These are phyloP conservation scores for Talaromyces marneffei DNA, from an alignment of 2,329 filamentous ascomycete genomes.

Conservation along the genomic window DNA sequence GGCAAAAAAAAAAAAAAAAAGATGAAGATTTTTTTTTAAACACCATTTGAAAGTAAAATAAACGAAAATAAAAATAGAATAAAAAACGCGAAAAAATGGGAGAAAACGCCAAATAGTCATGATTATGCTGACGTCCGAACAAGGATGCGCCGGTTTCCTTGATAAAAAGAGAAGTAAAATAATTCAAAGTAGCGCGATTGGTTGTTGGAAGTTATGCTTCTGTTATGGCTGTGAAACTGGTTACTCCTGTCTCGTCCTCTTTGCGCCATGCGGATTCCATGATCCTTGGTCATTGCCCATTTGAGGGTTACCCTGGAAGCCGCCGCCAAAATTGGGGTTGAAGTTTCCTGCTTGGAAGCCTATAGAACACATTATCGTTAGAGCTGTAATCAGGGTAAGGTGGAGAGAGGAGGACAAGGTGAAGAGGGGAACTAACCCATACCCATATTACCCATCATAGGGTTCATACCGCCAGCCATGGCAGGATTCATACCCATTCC, in stretches of 20 bases:
- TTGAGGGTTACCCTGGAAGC: constrained; percentile 58
- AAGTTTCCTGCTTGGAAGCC: constrained; percentile 67
- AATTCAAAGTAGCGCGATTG: neutral
- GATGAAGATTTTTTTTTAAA: neutral
- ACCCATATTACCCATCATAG: constrained; percentile 50
- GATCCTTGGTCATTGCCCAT: constrained; percentile 49
- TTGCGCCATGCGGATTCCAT: constrained; percentile 77
- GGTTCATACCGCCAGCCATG: constrained; percentile 54
- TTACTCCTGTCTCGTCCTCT: constrained; percentile 68
- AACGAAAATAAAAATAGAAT: neutral
- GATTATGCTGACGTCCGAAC: neutral
- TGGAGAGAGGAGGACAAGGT: constrained; percentile 13
- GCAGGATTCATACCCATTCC: constrained; percentile 48
- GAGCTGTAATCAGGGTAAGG: constrained; percentile 5
- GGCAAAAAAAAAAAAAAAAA: neutral
- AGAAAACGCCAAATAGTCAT: neutral
- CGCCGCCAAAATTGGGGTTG: constrained; percentile 47
- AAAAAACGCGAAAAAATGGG: no score
- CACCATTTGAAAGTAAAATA: neutral
- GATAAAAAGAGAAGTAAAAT: neutral
- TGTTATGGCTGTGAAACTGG: neutral
- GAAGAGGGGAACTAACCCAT: constrained; percentile 47
- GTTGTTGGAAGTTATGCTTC: neutral
- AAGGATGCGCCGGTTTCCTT: neutral
- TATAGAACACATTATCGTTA: constrained; percentile 29